These are phyloP conservation scores for Urochloa ruziziensis DNA, from an alignment of 176 grass and related monocot species.

Conservation along the genomic window DNA sequence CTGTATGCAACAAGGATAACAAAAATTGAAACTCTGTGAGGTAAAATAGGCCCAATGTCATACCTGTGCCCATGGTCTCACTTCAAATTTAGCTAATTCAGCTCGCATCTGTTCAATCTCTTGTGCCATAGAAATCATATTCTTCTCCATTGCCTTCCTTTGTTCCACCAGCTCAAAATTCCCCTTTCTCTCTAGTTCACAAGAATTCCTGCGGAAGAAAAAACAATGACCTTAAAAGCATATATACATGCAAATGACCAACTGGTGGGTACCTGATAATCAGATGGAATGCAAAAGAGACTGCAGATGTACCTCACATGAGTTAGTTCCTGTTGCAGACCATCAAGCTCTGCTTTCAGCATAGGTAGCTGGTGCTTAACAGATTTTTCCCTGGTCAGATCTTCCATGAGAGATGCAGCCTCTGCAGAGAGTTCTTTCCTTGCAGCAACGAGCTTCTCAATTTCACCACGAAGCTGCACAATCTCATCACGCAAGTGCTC, in stretches of 20 bases:
- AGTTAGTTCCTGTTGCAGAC: constrained; percentile 52
- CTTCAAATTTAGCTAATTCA: constrained; percentile 53
- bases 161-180: constrained; percentile 77
- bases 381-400: constrained; percentile 49
- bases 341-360: constrained; percentile 52
- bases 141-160: constrained; percentile 76
- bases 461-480: constrained; percentile 51
- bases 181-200: constrained; percentile 53
- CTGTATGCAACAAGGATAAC: not conserved
- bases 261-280: not conserved
- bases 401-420: constrained; percentile 52
- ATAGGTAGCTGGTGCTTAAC: constrained; percentile 51
- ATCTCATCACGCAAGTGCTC: constrained; percentile 56
- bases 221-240: constrained; percentile 20
- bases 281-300: constrained; percentile 22
- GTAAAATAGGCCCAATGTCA: not conserved
- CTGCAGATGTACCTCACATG: constrained; percentile 41
- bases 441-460: constrained; percentile 44
- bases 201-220: constrained; percentile 43
- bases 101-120: constrained; percentile 62
- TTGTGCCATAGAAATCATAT: constrained; percentile 61
- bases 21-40: not conserved
- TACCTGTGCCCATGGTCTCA: constrained; percentile 51
- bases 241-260: not conserved
- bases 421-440: constrained; percentile 62